Percentiles rank a stretch among this genome's conserved stretches.
Conservation (phyloP, 2,329 filamentous ascomycete species). For the Leptosphaerulina australis region DNA sequence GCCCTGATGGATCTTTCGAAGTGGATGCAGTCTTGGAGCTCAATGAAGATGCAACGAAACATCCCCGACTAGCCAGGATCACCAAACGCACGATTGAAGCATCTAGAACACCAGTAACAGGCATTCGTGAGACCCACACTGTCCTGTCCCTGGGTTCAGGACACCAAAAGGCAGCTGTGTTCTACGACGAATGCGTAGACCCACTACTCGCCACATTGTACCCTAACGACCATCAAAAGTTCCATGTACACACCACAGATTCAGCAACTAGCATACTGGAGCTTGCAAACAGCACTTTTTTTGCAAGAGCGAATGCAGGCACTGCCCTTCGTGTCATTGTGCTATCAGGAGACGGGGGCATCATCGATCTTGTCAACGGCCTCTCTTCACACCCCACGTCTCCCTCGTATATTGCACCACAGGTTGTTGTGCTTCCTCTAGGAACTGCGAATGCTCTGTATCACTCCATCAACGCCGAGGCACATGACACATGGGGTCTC, state of each 20-base stretch:
- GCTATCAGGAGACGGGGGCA: constrained; percentile 84
- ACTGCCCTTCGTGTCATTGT: constrained; percentile 65
- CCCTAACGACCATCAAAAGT: constrained; percentile 44
- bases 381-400: constrained; percentile 50
- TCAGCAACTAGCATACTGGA: constrained; percentile 68
- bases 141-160: constrained; percentile 56
- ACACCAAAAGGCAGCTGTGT: constrained; percentile 47
- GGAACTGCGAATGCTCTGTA: constrained; percentile 59
- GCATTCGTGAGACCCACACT: constrained; percentile 47
- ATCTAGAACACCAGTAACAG: constrained; percentile 3
- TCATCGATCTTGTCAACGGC: constrained; percentile 81
- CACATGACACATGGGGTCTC: constrained; percentile 52
- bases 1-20: constrained; percentile 13
- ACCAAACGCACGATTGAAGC: constrained; percentile 16
- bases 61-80: constrained; percentile 28
- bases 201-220: constrained; percentile 53
- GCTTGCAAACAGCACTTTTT: constrained; percentile 61
- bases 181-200: constrained; percentile 48
- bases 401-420: constrained; percentile 54
- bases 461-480: constrained; percentile 50
- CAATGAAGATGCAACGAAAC: constrained; percentile 20
- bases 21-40: constrained; percentile 18
- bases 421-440: constrained; percentile 61
- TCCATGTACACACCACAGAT: constrained; percentile 66
- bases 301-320: constrained; percentile 57